These are phyloP conservation scores for Pleodorina starrii DNA, from an alignment of 139 green algal species.

Conservation along the genomic window DNA sequence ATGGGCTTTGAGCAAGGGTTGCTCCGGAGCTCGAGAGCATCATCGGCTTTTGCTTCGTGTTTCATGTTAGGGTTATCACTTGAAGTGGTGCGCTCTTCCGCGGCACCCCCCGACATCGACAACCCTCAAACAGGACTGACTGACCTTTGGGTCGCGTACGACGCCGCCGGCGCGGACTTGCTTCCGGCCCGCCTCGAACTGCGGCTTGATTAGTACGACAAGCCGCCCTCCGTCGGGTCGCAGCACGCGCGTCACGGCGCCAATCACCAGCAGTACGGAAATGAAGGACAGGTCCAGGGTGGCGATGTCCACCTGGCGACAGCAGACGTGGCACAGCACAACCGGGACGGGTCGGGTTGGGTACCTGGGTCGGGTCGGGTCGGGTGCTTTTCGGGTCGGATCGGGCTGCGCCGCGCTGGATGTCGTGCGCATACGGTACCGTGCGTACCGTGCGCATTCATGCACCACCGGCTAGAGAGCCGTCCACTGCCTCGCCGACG, in stretches of 20 bases:
- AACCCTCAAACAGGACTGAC: neutral
- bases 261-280: conserved; percentile 89
- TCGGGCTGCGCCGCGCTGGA: too few species aligned
- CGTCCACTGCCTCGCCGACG: too few species aligned
- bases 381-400: too few species aligned
- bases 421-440: too few species aligned
- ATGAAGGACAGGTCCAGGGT: conserved; percentile 99
- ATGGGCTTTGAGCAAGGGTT: neutral
- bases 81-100: neutral
- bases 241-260: conserved; percentile 74
- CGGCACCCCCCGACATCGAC: neutral
- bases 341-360: too few species aligned
- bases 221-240: conserved; percentile 72
- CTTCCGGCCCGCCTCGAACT: conserved; percentile 94
- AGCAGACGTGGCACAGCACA: too few species aligned
- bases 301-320: conserved; percentile 82
- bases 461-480: too few species aligned
- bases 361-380: too few species aligned
- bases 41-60: neutral
- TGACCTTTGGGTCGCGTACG: conserved; percentile 80
- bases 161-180: conserved; percentile 87
- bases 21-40: neutral
- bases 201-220: conserved; percentile 96
- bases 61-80: neutral
- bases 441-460: too few species aligned